Evolutionary conservation across 2,329 filamentous ascomycete genomes (phyloP), one percentile per base, ranked within the genome.

Genomic region (Cercospora sesami): DNA sequence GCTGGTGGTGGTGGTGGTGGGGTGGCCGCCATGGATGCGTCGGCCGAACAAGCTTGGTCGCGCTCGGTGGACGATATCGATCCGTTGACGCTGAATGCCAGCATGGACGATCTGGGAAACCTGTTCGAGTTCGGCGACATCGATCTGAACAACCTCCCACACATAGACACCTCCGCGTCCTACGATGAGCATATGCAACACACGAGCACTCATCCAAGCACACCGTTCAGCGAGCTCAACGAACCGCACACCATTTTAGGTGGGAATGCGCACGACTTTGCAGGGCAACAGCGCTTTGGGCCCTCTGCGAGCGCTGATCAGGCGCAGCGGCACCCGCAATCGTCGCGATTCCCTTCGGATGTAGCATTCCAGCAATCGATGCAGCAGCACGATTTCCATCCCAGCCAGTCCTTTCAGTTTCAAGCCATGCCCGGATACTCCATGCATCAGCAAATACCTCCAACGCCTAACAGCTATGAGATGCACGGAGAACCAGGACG

Each of bases 391-490:
- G 60, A 68, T n/a, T 71, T 69, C 51, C 72, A 75, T 53, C 67
- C 70, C 65, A 58, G 65, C n/a, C 78, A 78, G 60, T 77, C 75
- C 42, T 81, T 79, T 72, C 75, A 78, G 31, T 74, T 74, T 28
- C 74, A 76, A 33, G 77, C 77, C 53, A 82, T 83, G 39, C 80
- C 81, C 58, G 80, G 81, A 71, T 72, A 84, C 80, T 65, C 85
- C 79, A 62, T 83, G 7, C 69, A 86, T 68, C 85, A 84, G 70
- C 83, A 85, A 68, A 88, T 90, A 63, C 92, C 92, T 5, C 91
- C 91, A 2, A 95, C 92, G 14, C 92, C 92, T 0, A 92, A 91
- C 77, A 94, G 92, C 77, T 84, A 93, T 28, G 91, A 94, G 75
- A 87, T 94, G 80, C 89, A 90, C 72, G 78, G 86, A 82, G 75